A percentile compares a stretch with the other conserved stretches of the same genome.
phyloP scores from a whole-genome alignment of 1,284 basidiomycete genomes.

The Apiotrichum montevideense region DNA sequence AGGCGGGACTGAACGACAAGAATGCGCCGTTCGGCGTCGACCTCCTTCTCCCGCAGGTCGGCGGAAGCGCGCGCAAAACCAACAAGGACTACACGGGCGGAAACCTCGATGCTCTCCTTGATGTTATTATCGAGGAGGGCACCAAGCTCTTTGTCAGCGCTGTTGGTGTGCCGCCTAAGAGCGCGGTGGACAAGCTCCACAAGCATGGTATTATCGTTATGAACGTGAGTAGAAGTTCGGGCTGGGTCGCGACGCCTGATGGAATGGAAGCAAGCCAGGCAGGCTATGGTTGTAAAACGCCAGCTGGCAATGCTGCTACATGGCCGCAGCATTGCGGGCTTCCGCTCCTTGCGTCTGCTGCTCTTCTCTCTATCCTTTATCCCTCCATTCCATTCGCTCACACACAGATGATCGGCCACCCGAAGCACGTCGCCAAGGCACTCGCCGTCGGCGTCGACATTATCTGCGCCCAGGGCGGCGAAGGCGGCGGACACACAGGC shows the following conservation, averaged over 20 bases:
- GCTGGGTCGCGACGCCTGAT: no score
- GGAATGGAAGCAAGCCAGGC: no score
- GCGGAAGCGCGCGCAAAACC: constrained; percentile 73
- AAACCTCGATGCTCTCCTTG: constrained; percentile 60
- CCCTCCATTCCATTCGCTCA: no score
- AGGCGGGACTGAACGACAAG: constrained; percentile 54
- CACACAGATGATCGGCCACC: constrained; percentile 70
- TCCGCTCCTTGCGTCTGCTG: no score
- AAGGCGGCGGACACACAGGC: constrained; percentile 65
- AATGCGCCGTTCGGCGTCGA: constrained; percentile 73
- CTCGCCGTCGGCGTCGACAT: constrained; percentile 74
- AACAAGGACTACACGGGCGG: constrained; percentile 64
- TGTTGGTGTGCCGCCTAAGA: constrained; percentile 68
- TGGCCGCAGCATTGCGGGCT: no score
- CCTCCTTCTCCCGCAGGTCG: constrained; percentile 72
- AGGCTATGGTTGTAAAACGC: no score
- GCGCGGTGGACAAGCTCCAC: constrained; percentile 71
- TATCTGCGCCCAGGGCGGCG: constrained; percentile 81
- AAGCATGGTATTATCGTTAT: constrained; percentile 71
- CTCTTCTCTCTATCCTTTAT: no score
- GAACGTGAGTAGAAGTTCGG: constrained; percentile 52
- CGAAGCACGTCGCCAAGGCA: constrained; percentile 76
- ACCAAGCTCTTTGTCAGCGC: constrained; percentile 74
- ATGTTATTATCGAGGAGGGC: constrained; percentile 82
- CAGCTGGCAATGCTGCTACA: no score